Evolutionary conservation across 257 asterid species (phyloP), one percentile per base, ranked within the genome.

Genomic region (Plectranthus barbatus): DNA sequence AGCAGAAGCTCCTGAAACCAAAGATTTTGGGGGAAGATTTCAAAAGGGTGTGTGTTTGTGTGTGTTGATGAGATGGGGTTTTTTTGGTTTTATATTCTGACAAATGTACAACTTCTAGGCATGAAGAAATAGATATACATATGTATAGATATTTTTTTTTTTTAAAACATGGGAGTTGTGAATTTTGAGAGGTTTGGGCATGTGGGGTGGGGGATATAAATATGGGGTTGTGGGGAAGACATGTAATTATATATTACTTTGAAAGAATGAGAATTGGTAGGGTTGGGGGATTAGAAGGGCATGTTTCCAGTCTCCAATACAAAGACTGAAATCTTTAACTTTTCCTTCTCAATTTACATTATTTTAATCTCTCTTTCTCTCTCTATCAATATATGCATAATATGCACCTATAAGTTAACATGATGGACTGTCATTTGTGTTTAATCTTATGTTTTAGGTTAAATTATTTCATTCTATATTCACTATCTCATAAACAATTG

Each of bases 221-320:
- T 84, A 79, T 73, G 80, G 83, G 74, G 83, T 75, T 66, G 76
- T 77, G 95, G 78, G 80, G 79, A 74, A 79, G 89, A 81, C 80
- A 74, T 78, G 83, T 71, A 78, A 78, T 67, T 34, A 69, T 66
- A 50, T 52, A 19, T 41, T 29, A 75, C 74, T 34, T 79, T 66
- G 21, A 26, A 31, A 68, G 64, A 64, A 57, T 44, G 14, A 60
- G 46, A 48, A 60, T 14, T 17, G 62, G 34, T 21, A 4, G 31
- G 59, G 53, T 23, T 34, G 42, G 41, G 51, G 47, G n/a, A 31
- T 17, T 55, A 18, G 66, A 18, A 62, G 41, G 36, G 20, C 15
- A 66, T 88, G 93, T 79, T 84, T 75, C 87, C 93, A 79, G 83
- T 84, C 87, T 86, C 82, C 94, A 66, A 82, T 83, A 84, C 96